Conservation (phyloP, 1,139 yeast genomes). For the Lodderomyces parapsilosis region DNA sequence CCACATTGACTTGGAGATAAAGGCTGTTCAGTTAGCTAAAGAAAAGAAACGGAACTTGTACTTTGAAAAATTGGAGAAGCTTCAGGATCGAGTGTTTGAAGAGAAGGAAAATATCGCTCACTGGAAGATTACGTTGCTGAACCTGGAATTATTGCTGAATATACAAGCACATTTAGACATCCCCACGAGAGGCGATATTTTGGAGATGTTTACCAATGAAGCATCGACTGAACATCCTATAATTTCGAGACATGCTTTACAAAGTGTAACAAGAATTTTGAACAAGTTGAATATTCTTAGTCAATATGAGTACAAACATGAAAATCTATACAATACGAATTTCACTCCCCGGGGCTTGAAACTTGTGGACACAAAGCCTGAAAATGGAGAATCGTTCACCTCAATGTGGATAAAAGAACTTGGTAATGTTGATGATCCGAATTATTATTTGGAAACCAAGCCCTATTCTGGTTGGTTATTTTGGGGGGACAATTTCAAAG, state of each 20-base stretch:
- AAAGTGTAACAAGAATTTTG: constrained; percentile 58
- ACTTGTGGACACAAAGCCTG: constrained; percentile 44
- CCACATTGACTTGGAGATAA: constrained; percentile 53
- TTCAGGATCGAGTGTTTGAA: constrained; percentile 45
- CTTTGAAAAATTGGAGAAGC: constrained; percentile 35
- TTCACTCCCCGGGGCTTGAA: constrained; percentile 40
- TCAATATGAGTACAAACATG: constrained; percentile 51
- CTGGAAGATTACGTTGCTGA: constrained; percentile 68
- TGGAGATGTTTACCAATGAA: constrained; percentile 50
- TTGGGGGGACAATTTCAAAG: constrained; percentile 66
- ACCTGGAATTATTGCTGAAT: constrained; percentile 53
- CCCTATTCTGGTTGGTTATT: constrained; percentile 70
- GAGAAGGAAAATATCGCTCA: constrained; percentile 41
- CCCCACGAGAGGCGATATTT: constrained; percentile 40
- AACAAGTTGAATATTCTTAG: constrained; percentile 55
- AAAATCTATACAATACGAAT: constrained; percentile 42
- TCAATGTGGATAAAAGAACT: constrained; percentile 53
- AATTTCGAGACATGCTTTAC: constrained; percentile 61
- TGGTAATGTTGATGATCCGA: constrained; percentile 46
- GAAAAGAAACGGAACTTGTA: constrained; percentile 50
- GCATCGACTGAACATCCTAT: constrained; percentile 74
- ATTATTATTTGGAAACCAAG: constrained; percentile 57
- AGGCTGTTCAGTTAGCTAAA: constrained; percentile 58
- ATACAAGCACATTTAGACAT: constrained; percentile 59
- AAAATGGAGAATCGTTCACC: constrained; percentile 34